Base-by-base conservation (phyloP, 495 filamentous ascomycete species). In the Lasiosphaeria hispida region DNA sequence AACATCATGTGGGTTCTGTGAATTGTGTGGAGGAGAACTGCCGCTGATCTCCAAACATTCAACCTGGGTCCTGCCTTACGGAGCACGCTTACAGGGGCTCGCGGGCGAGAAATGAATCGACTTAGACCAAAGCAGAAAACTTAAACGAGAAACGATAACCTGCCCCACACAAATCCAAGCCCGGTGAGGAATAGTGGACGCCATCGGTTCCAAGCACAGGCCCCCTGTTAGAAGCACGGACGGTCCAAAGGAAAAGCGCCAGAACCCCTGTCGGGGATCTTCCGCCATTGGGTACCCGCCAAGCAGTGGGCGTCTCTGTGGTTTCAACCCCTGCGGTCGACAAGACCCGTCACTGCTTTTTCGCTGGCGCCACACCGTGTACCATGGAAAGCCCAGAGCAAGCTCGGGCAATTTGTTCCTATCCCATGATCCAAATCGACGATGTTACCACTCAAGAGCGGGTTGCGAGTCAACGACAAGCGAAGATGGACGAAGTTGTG, bases 111-210 rank as follows among this genome's bases (percentile, higher is more conserved):
- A 6, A 15, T 38, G 49, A 40, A 52, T 41, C 6, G 40, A 39
- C 53, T 14, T 56, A 30, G 13, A 14, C 53, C 13, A 56, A 48
- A 56, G 18, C 15, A 40, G 53, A 56, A 56, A 48, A 56, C 3
- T 42, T 56, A 19, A 38, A 48, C 53, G 53, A 56, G 53, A 11
- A 23, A 18, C 10, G 37, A 17, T 7, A 23, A 18, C 17, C 7
- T 10, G 53, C 35, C 43, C 53, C 53, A 48, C 43, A 47, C 18
- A 5, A 10, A 13, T 11, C 53, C 14, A 56, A 33, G 13, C 39
- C 43, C 34, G 43, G 34, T 48, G n/a, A 40, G 43, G 52, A 45
- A 55, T 55, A 14, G 53, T 18, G 49, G 36, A 52, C 13, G 7
- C 14, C 19, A 17, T 30, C 35, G 9, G 54, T 9, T 14, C 34